Base-by-base conservation (phyloP, 306 rosid species). In the Betula pendula region DNA sequence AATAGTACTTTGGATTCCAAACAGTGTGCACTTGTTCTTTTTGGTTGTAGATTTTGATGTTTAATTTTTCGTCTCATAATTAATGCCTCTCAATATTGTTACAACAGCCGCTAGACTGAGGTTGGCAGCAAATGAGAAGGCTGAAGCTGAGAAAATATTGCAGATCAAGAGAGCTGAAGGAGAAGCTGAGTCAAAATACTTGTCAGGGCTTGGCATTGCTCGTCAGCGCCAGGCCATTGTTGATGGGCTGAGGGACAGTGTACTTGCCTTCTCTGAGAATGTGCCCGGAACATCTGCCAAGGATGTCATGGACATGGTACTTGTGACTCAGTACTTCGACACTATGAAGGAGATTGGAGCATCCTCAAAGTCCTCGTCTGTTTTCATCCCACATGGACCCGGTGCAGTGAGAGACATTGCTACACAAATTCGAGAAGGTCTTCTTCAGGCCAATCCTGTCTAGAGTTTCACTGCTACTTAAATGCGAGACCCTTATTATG, bases 311-410 rank as follows among this genome's bases (percentile, higher is more conserved):
- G 95, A 89, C 80, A 89, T 92, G 92, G 94, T 92, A 40, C 80
- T 89, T 55, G 93, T 85, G 72, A 88, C 95, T 62, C 97, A 92
- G 9, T 92, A 92, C 83, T 92, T 92, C 8, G 93, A 92, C 81
- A 92, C 95, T 1, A 83, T 92, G 91, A 85, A 89, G 80, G 97
- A 92, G 77, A 92, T 92, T 0, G 95, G 91, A 1, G 95, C 95
- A n/a, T 85, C 90, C 53, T 92, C 97, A 8, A 91, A 85, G 84
- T 83, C 93, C 10, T 86, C 87, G 0, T 82, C 95, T 1, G 89
- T 92, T 51, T 88, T 89, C 88, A 92, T 92, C 51, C 91, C 97
- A 6, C 97, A 91, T 15, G 92, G 94, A 15, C 97, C 96, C 8
- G 94, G 94, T n/a, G 94, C 90, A 3, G 92, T 91, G 49, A 86